Evolutionary conservation across 2,329 filamentous ascomycete genomes (phyloP), one percentile per base, ranked within the genome.

Genomic region (Dothistroma pini): DNA sequence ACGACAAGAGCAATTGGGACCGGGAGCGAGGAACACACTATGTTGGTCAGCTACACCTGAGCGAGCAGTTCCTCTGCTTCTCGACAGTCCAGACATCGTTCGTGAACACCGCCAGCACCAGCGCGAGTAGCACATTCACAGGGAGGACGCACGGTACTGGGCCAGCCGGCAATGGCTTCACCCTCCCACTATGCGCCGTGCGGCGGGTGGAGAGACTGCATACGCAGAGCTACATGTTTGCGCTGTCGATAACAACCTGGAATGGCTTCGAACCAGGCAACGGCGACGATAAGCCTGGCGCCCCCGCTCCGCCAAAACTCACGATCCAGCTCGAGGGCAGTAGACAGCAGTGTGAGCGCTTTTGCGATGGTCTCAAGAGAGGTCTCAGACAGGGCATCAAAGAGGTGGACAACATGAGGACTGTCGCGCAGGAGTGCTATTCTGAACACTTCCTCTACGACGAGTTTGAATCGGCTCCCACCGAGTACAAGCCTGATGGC

Each of bases 61-160:
- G 92, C 75, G 93, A 99, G 78, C 86, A 90, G 69, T 99, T 90
- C 77, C 86, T 99, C 69, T 97, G 93, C 82, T 99, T 99, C 80
- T 97, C 93, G 0, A 97, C 95, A 8, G 91, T 95, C 56, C 88
- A 91, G 16, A 90, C 91, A 10, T 96, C 91, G 78, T 97, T 97
- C 76, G 76, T 90, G 48, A 87, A 87, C 65, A 88, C 89, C 0
- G 89, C 93, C 16, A 96, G 87, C 75, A 86, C 89, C 21, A 88
- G 86, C 64, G 88, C 89, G 0, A 93, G 92, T 21, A 91, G 89
- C 52, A 86, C 86, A 60, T 97, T 96, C 77, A 96, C 91, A 4
- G 95, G 93, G 16, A 91, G 96, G 75, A 97, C 93, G 31, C 89
- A 96, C 73, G 92, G 95, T 61, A 91, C 90, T 22, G 95, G 95